Evolutionary conservation across 805 yeast species (phyloP), one percentile per base, ranked within the genome.

Genomic region (Starmerella vaccinii): DNA sequence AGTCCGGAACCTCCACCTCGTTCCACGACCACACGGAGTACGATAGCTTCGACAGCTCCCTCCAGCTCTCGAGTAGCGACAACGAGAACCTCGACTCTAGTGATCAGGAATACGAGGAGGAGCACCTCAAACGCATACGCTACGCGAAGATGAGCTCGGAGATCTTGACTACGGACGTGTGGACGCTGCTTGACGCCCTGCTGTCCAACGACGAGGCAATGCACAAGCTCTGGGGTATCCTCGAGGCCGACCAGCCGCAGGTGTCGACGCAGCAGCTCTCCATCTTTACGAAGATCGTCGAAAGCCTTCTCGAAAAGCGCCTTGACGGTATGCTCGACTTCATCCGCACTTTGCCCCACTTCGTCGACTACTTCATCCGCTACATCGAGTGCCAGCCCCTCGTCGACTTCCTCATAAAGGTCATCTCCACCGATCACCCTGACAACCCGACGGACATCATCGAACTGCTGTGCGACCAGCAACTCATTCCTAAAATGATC

Each of bases 381-480:
- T 95, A 90, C 66, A 79, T 92, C 52, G 96, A 88, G 60, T 85
- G 89, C 52, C 96, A 97, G 3, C 88, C 95, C 46, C 68, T 92
- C 52, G 89, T 90, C 89, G 98, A 92, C 67, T 86, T 90, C 60
- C 69, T 92, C 51, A 71, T 92, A 50, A 84, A 90, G 64, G 81
- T 92, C 19, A 84, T 92, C 27, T 88, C 95, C 45, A 85, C 97
- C 0, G 98, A 92, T 68, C 89, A 86, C 66, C 83, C 90, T 2
- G 95, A 87, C 59, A 72, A 78, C 43, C 85, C 95, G 16, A 86
- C 95, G 1, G 96, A 95, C 9, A 80, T 92, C 19, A 78, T 90
- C 50, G 86, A 84, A 32, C 72, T 79, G 15, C 72, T 92, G 53
- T 80, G 84, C 55, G 75, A 74, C 41, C 96, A 90, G 63, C 67